A percentile compares a stretch with the other conserved stretches of the same genome.
Conservation (phyloP, 345 rosid species). For the Aquilaria malaccensis region DNA sequence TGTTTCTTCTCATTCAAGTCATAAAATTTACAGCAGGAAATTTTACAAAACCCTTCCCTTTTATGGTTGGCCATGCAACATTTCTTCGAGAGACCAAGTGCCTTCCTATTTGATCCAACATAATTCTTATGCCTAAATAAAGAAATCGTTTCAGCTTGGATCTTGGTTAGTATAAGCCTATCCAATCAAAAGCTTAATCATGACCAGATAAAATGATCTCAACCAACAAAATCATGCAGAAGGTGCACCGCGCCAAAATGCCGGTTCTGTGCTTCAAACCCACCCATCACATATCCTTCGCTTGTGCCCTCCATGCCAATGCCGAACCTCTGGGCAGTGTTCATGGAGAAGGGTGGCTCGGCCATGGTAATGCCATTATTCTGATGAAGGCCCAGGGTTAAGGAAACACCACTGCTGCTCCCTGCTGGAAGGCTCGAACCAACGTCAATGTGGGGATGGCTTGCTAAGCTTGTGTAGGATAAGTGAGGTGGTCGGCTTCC, state of each 20-base stretch:
- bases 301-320: constrained; percentile 46
- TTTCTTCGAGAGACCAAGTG: too few relatives aligned
- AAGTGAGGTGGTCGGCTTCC: constrained; percentile 22
- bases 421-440: constrained; percentile 36
- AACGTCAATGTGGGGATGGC: constrained; percentile 34
- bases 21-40: too few relatives aligned
- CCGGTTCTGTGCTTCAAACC: constrained; percentile 53
- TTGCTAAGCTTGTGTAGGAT: constrained; percentile 29
- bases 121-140: constrained; percentile 2
- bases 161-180: constrained; percentile 12
- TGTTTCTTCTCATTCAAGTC: too few relatives aligned
- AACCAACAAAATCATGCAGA: constrained; percentile 86
- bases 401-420: constrained; percentile 53
- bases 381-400: constrained; percentile 85
- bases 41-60: too few relatives aligned
- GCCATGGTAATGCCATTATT: constrained; percentile 46
- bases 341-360: constrained; percentile 52
- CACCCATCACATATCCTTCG: constrained; percentile 46
- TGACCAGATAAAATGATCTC: constrained; percentile 11
- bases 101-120: constrained; percentile 7
- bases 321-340: constrained; percentile 58
- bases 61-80: too few relatives aligned
- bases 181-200: neutral
- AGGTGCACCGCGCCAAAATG: constrained; percentile 81
- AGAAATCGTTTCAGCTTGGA: constrained; percentile 7